Percentiles rank a stretch among this genome's conserved stretches.
phyloP scores from a whole-genome alignment of 495 filamentous ascomycete genomes.

The Penicillium cataractarum region DNA sequence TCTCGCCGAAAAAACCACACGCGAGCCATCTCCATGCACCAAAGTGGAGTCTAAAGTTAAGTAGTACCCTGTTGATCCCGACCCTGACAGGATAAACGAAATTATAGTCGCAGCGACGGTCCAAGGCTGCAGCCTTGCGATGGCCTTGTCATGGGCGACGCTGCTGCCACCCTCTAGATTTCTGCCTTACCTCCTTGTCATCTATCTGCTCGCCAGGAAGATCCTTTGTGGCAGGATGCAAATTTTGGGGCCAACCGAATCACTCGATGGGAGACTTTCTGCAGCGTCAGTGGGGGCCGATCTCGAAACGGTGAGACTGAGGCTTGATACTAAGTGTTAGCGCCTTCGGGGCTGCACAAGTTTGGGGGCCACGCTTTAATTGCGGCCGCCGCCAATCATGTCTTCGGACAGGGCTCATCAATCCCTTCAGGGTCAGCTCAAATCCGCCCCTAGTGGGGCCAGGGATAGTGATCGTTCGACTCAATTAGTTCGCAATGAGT shows the following conservation, averaged over 20 bases:
- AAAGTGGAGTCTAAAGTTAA: not conserved
- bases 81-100: not conserved
- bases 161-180: no score
- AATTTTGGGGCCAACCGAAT: not conserved
- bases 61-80: not conserved
- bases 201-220: not conserved
- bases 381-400: not conserved
- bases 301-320: not conserved
- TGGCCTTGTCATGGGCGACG: not conserved
- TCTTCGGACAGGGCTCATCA: not conserved
- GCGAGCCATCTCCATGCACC: not conserved
- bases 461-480: not conserved
- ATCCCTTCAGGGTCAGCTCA: not conserved
- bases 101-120: not conserved
- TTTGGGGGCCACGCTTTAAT: constrained; percentile 3
- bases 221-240: not conserved
- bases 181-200: no score
- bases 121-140: not conserved
- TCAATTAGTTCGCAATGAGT: not conserved
- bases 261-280: not conserved
- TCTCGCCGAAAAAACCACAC: not conserved
- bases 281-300: not conserved
- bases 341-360: constrained; percentile 1
- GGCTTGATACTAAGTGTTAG: not conserved
- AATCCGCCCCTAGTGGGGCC: not conserved